These are phyloP conservation scores for Rhododendron ferrugineum DNA, from an alignment of 148 eudicot species.

Conservation along the genomic window DNA sequence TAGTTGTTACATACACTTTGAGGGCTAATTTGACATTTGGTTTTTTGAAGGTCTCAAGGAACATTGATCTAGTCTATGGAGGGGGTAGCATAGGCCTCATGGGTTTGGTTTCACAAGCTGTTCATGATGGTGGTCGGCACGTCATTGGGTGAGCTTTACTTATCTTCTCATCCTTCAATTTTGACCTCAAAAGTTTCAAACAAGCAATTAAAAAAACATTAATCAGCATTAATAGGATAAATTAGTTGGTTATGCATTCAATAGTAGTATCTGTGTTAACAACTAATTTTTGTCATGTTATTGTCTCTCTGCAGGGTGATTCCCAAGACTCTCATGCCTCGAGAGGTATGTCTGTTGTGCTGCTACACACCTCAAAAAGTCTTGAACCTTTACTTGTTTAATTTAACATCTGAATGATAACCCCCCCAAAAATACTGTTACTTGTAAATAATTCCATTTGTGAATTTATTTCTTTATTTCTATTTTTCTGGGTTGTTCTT, in stretches of 20 bases:
- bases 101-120: conserved; percentile 99
- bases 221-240: conserved; percentile 26
- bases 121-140: conserved; percentile 97
- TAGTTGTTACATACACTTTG: not conserved
- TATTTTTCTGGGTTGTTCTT: not conserved
- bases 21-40: conserved; percentile 6
- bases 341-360: conserved; percentile 78
- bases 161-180: not conserved
- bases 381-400: conserved; percentile 33
- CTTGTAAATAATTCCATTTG: not conserved
- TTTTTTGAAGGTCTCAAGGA: conserved; percentile 66
- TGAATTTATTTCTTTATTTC: not conserved
- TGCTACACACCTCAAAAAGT: conserved; percentile 37
- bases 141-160: conserved; percentile 69
- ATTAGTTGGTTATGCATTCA: conserved; percentile 25
- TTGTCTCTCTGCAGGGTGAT: conserved; percentile 87
- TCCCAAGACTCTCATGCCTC: conserved; percentile 99
- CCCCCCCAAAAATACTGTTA: not conserved
- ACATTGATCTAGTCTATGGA: conserved; percentile 98
- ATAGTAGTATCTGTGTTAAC: conserved; percentile 10
- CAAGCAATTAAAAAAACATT: conserved; percentile 9
- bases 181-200: not conserved
- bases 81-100: conserved; percentile 98
- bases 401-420: not conserved
- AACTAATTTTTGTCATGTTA: conserved; percentile 77